phyloP scores from a whole-genome alignment of 495 filamentous ascomycete species.

The Penicillium silybi region DNA sequence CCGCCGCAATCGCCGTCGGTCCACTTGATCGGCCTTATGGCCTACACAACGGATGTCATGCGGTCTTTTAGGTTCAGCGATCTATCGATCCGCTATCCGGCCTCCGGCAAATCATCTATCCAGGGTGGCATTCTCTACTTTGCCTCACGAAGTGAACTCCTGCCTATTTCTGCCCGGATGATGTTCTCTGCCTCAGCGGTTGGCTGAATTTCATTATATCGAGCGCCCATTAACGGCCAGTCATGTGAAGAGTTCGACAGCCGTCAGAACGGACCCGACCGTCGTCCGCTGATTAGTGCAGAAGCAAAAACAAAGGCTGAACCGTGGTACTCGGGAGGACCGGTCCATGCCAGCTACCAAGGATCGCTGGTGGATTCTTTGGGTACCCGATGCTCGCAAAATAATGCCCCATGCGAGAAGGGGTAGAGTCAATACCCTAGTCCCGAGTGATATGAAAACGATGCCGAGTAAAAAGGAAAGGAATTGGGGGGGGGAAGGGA shows the following conservation, averaged over 20 bases:
- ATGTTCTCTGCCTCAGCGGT: slow-evolving; percentile 15
- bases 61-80: slow-evolving; percentile 40
- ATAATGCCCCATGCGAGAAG: neutral
- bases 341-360: neutral
- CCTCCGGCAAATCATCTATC: slow-evolving; percentile 25
- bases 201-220: neutral
- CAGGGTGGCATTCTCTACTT: neutral
- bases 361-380: neutral
- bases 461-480: neutral
- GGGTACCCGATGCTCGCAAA: neutral
- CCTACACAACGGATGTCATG: slow-evolving; percentile 32
- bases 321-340: neutral
- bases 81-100: slow-evolving; percentile 37
- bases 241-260: slow-evolving; percentile 15
- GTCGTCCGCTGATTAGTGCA: neutral
- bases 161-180: slow-evolving; percentile 15
- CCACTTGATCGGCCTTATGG: slow-evolving; percentile 23
- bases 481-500: neutral
- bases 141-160: slow-evolving; percentile 8
- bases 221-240: slow-evolving; percentile 3
- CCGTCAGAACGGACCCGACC: slow-evolving; percentile 3
- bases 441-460: neutral
- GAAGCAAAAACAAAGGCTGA: neutral
- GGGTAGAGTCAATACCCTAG: neutral
- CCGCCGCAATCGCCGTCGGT: slow-evolving; percentile 19